Evolutionary conservation across 352 stramenopile species (phyloP).

Genomic region (Pythium dissimile): DNA sequence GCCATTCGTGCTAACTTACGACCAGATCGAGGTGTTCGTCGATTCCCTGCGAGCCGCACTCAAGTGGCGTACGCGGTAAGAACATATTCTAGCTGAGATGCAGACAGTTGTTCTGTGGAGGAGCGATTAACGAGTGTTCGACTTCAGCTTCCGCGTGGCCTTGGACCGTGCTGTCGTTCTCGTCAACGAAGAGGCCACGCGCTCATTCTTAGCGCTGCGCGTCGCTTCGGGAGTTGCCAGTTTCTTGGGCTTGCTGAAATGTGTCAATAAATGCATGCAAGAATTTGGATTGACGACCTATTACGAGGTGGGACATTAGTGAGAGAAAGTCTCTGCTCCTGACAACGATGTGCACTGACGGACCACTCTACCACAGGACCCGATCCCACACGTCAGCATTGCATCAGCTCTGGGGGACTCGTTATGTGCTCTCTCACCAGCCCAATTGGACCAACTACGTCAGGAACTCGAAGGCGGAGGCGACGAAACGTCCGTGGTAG

Average conservation of each 20-base stretch:
- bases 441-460: slow-evolving; percentile 28
- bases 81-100: neutral
- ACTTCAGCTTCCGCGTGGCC: slow-evolving; percentile 39
- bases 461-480: slow-evolving; percentile 3
- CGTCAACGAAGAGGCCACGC: slow-evolving; percentile 70
- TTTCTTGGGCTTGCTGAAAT: slow-evolving; percentile 42
- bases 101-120: no score
- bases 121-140: no score
- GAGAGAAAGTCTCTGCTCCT: slow-evolving; percentile 37
- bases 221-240: slow-evolving; percentile 33
- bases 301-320: slow-evolving; percentile 45
- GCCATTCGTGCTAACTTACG: slow-evolving; percentile 65
- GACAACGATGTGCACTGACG: slow-evolving; percentile 22
- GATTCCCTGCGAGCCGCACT: slow-evolving; percentile 57
- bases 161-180: slow-evolving; percentile 42
- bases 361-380: slow-evolving; percentile 36
- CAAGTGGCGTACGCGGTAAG: slow-evolving; percentile 63
- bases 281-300: slow-evolving; percentile 48
- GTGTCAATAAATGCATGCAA: slow-evolving; percentile 61
- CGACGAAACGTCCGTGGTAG: slow-evolving; percentile 7
- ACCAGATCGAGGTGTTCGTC: slow-evolving; percentile 71
- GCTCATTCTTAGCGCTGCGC: slow-evolving; percentile 65
- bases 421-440: slow-evolving; percentile 37
- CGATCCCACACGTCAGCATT: slow-evolving; percentile 79
- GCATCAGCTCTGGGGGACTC: slow-evolving; percentile 56